Percentiles rank a stretch among this genome's conserved stretches.
These are phyloP conservation scores for Flaveria sonorensis DNA, from an alignment of 129 eudicot species.

Conservation along the genomic window DNA sequence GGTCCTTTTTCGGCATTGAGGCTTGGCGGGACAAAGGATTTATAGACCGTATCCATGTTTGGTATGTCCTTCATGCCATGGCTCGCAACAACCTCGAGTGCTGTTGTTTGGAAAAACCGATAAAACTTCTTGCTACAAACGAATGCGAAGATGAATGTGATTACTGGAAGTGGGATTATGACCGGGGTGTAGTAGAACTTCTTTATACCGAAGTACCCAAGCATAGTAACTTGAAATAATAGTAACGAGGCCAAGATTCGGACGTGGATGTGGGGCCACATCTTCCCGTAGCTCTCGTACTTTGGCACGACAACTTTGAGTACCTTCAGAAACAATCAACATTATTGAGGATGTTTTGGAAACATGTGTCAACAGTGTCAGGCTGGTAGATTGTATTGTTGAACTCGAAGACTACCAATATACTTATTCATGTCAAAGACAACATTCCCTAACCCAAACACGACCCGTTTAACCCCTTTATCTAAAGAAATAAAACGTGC, in stretches of 20 bases:
- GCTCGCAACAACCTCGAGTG: constrained; percentile 62
- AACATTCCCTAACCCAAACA: neutral
- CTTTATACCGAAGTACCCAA: constrained; percentile 68
- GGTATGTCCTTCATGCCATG: constrained; percentile 59
- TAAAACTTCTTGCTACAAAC: constrained; percentile 64
- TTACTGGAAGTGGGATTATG: constrained; percentile 65
- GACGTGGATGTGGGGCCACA: constrained; percentile 85
- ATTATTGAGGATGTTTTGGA: neutral
- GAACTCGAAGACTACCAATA: neutral
- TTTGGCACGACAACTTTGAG: constrained; percentile 81
- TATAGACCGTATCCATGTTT: constrained; percentile 67
- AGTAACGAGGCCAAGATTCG: constrained; percentile 66
- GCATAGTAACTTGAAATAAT: constrained; percentile 75
- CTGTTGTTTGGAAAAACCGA: constrained; percentile 60
- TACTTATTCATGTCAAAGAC: neutral
- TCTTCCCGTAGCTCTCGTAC: constrained; percentile 78
- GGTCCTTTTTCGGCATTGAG: constrained; percentile 45
- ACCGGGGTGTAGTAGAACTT: constrained; percentile 45
- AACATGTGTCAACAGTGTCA: neutral
- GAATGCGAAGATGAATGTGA: constrained; percentile 57
- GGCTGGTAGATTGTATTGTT: neutral
- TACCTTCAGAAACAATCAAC: constrained; percentile 38
- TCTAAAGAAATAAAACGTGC: neutral
- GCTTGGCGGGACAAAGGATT: constrained; percentile 67
- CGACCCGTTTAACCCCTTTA: neutral